These are phyloP conservation scores for Penicillium samsonianum DNA, from an alignment of 495 filamentous ascomycete genomes.

Conservation along the genomic window DNA sequence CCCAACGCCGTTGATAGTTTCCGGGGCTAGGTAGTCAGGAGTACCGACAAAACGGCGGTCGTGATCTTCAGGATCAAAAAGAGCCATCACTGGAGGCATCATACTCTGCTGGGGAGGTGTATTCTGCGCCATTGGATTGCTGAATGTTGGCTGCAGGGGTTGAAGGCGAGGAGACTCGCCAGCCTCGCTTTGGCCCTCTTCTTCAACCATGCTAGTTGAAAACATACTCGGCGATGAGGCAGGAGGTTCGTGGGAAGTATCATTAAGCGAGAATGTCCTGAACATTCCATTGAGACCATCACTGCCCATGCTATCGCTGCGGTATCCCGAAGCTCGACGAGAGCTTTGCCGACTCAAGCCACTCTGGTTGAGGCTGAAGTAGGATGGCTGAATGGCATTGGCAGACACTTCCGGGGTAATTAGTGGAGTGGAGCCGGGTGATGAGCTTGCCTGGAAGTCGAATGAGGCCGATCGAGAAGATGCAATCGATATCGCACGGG, in stretches of 20 bases:
- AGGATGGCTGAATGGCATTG: slow-evolving; percentile 80
- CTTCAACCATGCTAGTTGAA: slow-evolving; percentile 58
- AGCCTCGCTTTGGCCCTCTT: slow-evolving; percentile 67
- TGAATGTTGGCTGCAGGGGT: slow-evolving; percentile 61
- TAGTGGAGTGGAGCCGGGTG: slow-evolving; percentile 79
- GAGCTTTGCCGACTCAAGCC: slow-evolving; percentile 69
- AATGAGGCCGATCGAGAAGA: slow-evolving; percentile 97
- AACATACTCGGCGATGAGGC: slow-evolving; percentile 40
- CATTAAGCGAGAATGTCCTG: slow-evolving; percentile 76
- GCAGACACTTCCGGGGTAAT: slow-evolving; percentile 77
- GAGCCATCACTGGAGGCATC: slow-evolving; percentile 91
- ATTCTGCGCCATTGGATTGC: slow-evolving; percentile 49
- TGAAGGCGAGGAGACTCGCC: slow-evolving; percentile 71
- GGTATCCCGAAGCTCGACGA: slow-evolving; percentile 78
- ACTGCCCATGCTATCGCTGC: slow-evolving; percentile 89
- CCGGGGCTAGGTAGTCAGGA: slow-evolving; percentile 94
- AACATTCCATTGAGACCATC: slow-evolving; percentile 85
- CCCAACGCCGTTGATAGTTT: slow-evolving; percentile 91
- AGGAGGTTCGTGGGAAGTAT: slow-evolving; percentile 41
- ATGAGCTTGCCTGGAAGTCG: slow-evolving; percentile 77
- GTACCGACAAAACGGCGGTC: slow-evolving; percentile 95
- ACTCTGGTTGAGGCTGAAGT: slow-evolving; percentile 79
- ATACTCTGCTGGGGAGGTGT: slow-evolving; percentile 76
- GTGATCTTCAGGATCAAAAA: slow-evolving; percentile 93
- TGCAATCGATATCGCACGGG: slow-evolving; percentile 76